Evolutionary conservation across 768 basidiomycete species (phyloP), one percentile per base, ranked within the genome.

Genomic region (Tylopilus sp.): DNA sequence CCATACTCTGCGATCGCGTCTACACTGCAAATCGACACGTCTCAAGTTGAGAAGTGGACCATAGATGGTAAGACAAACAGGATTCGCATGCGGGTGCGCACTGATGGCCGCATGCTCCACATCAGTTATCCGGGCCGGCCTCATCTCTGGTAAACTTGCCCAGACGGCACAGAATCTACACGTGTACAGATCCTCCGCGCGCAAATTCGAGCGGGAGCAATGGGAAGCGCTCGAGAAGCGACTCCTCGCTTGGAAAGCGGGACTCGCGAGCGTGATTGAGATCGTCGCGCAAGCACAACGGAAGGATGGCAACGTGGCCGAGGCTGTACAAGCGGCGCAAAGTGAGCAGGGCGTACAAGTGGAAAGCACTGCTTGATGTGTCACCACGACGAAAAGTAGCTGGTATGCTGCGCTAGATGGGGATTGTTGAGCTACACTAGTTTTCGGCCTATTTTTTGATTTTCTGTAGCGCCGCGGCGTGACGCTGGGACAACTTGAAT

Each of bases 21-120:
- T 26, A 76, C 80, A 13, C 71, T 94, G 40, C 81, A 89, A 57
- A 82, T 91, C 9, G 78, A 83, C 24, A 55, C 69, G 21, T 73
- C 78, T 24, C 76, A 89, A 54, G 89, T 94, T 26, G 92, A 94
- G 67, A 84, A 81, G 62, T 93, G 90, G 89, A 83, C 85, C 36
- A 93, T 94, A 56, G 89, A 93, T 71, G 85, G 91, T 92, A 63
- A 55, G 76, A 58, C 13, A 28, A 42, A 50, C 48, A 9, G 19
- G 38, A 4, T 28, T 6, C 29, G 29, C 28, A 0, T 3, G 41
- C 21, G 7, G 5, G 22, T 25, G 7, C 7, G 6, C 24, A 41
- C 40, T 55, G 33, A 57, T 9, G 17, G 34, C 28, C 6, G 22
- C 50, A 30, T 31, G 14, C 24, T 22, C 11, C 11, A 3, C 47